These are phyloP conservation scores for Phaeosphaeria sp. DNA, from an alignment of 2,329 filamentous ascomycete genomes.

Conservation along the genomic window DNA sequence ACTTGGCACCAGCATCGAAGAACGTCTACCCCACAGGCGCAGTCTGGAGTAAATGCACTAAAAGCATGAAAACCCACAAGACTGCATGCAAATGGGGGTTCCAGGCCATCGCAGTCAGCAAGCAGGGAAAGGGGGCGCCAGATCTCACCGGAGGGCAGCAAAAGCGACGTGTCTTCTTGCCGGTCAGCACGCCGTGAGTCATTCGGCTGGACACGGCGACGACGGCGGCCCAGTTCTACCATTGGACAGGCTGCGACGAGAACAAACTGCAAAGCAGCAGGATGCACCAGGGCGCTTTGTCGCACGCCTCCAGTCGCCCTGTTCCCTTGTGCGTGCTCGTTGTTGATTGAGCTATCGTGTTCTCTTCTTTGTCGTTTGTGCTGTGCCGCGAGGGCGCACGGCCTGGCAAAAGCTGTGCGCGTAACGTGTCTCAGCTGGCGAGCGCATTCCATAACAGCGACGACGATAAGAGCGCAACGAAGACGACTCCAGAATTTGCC, in stretches of 20 bases:
- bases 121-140: slow-evolving; percentile 5
- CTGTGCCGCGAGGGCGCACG: slow-evolving; percentile 13
- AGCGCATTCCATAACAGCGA: slow-evolving; percentile 27
- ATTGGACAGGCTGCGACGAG: slow-evolving; percentile 15
- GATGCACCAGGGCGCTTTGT: slow-evolving; percentile 4
- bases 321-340: neutral
- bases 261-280: neutral
- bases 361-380: slow-evolving; percentile 14
- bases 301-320: slow-evolving; percentile 7
- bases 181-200: slow-evolving; percentile 32
- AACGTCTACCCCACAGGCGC: neutral
- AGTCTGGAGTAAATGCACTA: slow-evolving; percentile 4
- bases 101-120: slow-evolving; percentile 2
- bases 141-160: slow-evolving; percentile 17
- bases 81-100: neutral
- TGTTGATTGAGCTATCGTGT: neutral
- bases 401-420: slow-evolving; percentile 18
- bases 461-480: slow-evolving; percentile 12
- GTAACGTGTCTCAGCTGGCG: slow-evolving; percentile 27
- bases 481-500: slow-evolving; percentile 1
- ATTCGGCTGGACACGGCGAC: slow-evolving; percentile 24
- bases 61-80: slow-evolving; percentile 1
- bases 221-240: slow-evolving; percentile 14
- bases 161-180: slow-evolving; percentile 19
- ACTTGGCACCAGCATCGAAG: neutral